These are phyloP conservation scores for Fonsecaea pedrosoi DNA, from an alignment of 2,329 filamentous ascomycete genomes.

Conservation along the genomic window DNA sequence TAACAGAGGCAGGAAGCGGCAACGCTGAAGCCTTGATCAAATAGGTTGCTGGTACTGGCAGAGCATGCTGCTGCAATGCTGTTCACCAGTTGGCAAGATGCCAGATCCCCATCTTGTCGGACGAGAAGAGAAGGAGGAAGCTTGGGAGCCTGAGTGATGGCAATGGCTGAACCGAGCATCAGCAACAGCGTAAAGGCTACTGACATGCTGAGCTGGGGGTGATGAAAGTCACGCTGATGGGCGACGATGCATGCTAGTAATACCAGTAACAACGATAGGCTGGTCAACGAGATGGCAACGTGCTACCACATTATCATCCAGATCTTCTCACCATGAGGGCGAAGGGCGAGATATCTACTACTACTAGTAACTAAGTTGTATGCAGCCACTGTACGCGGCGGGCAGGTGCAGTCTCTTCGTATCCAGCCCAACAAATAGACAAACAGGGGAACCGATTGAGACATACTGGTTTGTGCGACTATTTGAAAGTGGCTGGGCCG, in stretches of 20 bases:
- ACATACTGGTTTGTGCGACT: not conserved
- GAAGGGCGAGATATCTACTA: not conserved
- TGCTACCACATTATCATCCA: too few species aligned
- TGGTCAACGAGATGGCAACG: too few species aligned
- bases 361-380: not conserved
- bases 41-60: not conserved
- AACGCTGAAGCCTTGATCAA: constrained; percentile 7
- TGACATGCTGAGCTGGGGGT: not conserved
- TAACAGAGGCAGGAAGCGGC: constrained; percentile 9
- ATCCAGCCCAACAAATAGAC: not conserved
- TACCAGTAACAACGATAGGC: not conserved
- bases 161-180: not conserved
- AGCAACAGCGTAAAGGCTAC: not conserved
- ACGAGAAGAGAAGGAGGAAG: not conserved
- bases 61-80: constrained; percentile 1
- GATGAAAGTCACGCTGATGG: too few species aligned
- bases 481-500: not conserved
- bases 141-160: constrained; percentile 3
- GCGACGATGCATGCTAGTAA: not conserved
- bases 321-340: too few species aligned
- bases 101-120: not conserved
- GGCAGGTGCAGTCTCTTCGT: not conserved
- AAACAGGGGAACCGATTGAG: not conserved
- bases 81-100: not conserved
- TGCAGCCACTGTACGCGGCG: not conserved